Conservation (phyloP, 306 rosid species). For the Ochetophila trinervis region DNA sequence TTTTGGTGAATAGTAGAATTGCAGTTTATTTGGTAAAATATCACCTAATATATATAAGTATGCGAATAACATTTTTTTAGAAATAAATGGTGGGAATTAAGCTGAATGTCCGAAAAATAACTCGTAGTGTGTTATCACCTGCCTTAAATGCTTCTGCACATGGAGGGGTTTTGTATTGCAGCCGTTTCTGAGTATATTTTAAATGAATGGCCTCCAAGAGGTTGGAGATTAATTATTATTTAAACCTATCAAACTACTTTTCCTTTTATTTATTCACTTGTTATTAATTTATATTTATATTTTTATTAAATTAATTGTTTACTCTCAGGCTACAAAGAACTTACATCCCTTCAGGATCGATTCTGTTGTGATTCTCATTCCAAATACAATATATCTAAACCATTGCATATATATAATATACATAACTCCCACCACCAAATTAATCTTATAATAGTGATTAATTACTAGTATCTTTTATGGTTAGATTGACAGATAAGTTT, state of each 20-base stretch:
- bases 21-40: too few relatives aligned
- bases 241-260: slow-evolving; percentile 41
- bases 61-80: not conserved
- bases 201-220: slow-evolving; percentile 40
- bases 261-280: slow-evolving; percentile 4
- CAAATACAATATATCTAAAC: too few relatives aligned
- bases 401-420: too few relatives aligned
- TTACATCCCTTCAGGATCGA: slow-evolving; percentile 13
- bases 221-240: slow-evolving; percentile 31
- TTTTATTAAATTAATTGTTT: slow-evolving; percentile 5
- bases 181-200: slow-evolving; percentile 35
- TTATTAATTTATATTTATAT: not conserved
- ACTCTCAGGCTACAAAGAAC: slow-evolving; percentile 31
- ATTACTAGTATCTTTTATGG: too few relatives aligned
- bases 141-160: slow-evolving; percentile 64
- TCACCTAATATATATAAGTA: too few relatives aligned
- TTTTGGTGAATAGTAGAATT: too few relatives aligned
- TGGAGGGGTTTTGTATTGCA: slow-evolving; percentile 60
- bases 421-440: too few relatives aligned
- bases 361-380: slow-evolving; percentile 31
- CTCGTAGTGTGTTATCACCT: slow-evolving; percentile 25
- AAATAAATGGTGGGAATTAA: slow-evolving; percentile 16
- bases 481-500: too few relatives aligned
- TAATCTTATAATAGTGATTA: too few relatives aligned
- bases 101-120: slow-evolving; percentile 18